Conservation (phyloP, 345 rosid genomes). For the Hypericum androsaemum region DNA sequence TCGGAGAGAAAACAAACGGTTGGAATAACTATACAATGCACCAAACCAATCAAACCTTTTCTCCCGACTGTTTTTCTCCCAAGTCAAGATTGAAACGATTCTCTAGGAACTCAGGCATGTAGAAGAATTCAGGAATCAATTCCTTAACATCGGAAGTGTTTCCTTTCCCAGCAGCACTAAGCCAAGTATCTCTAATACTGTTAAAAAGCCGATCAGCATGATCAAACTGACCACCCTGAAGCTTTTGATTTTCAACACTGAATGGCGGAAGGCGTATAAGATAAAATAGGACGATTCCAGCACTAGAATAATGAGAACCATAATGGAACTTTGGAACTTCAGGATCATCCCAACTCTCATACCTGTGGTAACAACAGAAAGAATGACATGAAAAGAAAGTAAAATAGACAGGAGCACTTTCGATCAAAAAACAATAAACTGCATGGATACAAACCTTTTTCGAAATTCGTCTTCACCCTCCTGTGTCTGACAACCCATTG, state of each 20-base stretch:
- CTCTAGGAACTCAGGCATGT: conserved; percentile 92
- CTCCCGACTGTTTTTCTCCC: conserved; percentile 99
- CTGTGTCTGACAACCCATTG: conserved; percentile 98
- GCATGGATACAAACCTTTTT: conserved; percentile 55
- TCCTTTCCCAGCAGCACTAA: conserved; percentile 96
- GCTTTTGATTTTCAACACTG: conserved; percentile 95
- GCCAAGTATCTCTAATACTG: conserved; percentile 90
- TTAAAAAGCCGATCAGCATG: conserved; percentile 99
- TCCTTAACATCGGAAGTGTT: conserved; percentile 99
- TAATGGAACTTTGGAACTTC: conserved; percentile 99
- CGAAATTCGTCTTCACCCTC: conserved; percentile 96
- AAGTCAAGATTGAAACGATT: conserved; percentile 75
- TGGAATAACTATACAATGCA: not conserved
- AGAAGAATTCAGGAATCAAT: conserved; percentile 95
- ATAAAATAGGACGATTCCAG: conserved; percentile 97
- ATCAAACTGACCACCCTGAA: conserved; percentile 99
- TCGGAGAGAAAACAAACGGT: too few species aligned
- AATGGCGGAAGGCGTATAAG: conserved; percentile 97
- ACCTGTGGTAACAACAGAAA: conserved; percentile 38
- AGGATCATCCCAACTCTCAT: conserved; percentile 99
- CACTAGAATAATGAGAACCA: conserved; percentile 99
- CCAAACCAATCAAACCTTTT: conserved; percentile 55
- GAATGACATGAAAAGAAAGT: conserved; percentile 1
- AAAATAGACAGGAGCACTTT: not conserved
- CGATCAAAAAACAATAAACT: conserved; percentile 3